phyloP scores from a whole-genome alignment of 2,329 filamentous ascomycete species.

The Fusarium pseudoanthophilum region DNA sequence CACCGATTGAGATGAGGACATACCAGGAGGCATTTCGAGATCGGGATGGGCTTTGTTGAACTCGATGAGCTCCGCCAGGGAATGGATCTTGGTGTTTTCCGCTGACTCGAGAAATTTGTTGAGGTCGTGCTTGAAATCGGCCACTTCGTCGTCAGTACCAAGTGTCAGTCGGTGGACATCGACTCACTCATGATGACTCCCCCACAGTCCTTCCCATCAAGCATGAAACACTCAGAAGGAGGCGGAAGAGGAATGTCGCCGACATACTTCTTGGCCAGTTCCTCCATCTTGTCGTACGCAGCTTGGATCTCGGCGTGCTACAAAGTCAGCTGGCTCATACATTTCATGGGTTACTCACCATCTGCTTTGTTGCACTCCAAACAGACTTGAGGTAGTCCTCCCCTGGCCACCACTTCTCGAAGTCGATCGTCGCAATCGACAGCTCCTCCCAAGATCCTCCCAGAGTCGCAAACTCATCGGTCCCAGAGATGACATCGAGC shows the following conservation, averaged over 20 bases:
- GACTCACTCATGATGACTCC: neutral
- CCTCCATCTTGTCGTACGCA: neutral
- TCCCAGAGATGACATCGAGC: neutral
- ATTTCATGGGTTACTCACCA: neutral
- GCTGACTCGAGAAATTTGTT: neutral
- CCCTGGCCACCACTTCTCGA: neutral
- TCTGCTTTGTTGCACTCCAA: neutral
- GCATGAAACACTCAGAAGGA: neutral
- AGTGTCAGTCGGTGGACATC: neutral
- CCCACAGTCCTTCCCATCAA: neutral
- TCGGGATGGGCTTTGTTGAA: neutral
- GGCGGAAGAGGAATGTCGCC: neutral
- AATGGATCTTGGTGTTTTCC: neutral
- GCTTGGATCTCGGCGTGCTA: neutral
- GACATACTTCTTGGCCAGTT: neutral
- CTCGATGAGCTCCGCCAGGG: neutral
- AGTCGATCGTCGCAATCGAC: neutral
- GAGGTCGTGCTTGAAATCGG: neutral
- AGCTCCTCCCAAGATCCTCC: neutral
- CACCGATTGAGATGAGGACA: fast-evolving
- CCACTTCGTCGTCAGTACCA: neutral
- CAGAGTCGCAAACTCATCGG: neutral
- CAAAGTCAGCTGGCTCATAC: neutral
- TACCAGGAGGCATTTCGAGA: neutral
- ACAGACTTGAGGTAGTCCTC: neutral